Evolutionary conservation across 768 basidiomycete genomes (phyloP).

Genomic region (Mycena epipterygia): DNA sequence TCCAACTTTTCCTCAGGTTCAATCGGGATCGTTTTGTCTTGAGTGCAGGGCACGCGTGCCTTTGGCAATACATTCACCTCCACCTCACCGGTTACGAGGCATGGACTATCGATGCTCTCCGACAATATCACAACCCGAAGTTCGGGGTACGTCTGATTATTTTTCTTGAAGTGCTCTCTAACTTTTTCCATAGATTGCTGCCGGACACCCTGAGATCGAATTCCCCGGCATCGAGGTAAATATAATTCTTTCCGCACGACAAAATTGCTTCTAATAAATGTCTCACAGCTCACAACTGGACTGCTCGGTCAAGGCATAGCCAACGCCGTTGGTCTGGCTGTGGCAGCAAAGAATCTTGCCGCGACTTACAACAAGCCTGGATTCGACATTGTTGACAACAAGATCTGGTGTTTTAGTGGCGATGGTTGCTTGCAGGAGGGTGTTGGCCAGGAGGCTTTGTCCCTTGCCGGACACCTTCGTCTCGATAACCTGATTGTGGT

Average conservation of each 20-base stretch:
- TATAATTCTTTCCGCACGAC: background rate
- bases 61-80: conserved; percentile 30
- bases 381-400: conserved; percentile 27
- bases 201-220: conserved; percentile 35
- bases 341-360: conserved; percentile 27
- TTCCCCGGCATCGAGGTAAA: conserved; percentile 19
- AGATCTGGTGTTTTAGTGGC: conserved; percentile 32
- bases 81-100: conserved; percentile 31
- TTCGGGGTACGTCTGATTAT: background rate
- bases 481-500: conserved; percentile 28
- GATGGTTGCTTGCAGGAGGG: conserved; percentile 32
- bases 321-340: conserved; percentile 30
- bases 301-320: conserved; percentile 31
- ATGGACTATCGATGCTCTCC: conserved; percentile 31
- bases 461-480: conserved; percentile 25
- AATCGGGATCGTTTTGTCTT: conserved; percentile 30
- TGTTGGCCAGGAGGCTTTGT: conserved; percentile 33
- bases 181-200: conserved; percentile 9
- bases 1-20: background rate
- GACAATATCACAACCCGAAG: conserved; percentile 26
- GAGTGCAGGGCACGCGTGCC: conserved; percentile 31
- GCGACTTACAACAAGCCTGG: conserved; percentile 30
- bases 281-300: conserved; percentile 24
- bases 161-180: background rate
- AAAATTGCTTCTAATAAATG: background rate